Evolutionary conservation across 2,329 filamentous ascomycete species (phyloP).

Genomic region (Beauveria caledonica): DNA sequence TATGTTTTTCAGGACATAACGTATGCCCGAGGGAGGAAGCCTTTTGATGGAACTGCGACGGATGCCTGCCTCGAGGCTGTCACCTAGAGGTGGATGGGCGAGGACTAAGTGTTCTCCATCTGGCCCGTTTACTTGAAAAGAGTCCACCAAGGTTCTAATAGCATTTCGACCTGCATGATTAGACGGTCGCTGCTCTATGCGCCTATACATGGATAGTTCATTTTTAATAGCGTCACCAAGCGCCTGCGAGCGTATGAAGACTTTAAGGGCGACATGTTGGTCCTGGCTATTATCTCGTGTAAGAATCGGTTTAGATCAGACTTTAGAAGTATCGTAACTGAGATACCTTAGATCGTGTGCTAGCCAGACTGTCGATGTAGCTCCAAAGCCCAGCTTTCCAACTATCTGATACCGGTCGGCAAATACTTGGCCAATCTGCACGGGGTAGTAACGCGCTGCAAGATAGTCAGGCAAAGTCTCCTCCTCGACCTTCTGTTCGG

Average conservation of each 20-base stretch:
- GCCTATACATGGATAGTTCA: not conserved
- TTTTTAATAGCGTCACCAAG: not conserved
- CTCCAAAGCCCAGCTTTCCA: constrained; percentile 18
- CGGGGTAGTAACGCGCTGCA: constrained; percentile 17
- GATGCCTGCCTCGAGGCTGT: not conserved
- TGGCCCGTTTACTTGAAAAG: not conserved
- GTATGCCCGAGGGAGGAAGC: not conserved
- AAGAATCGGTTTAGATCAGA: not conserved
- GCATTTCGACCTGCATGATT: not conserved
- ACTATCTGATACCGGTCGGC: constrained; percentile 17
- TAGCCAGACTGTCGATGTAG: constrained; percentile 12
- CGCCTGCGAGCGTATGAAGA: not conserved
- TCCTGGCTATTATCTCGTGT: not conserved
- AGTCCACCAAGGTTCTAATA: not conserved
- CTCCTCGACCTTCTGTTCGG: constrained; percentile 15
- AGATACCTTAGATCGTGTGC: constrained; percentile 1
- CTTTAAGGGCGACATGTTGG: constrained; percentile 1
- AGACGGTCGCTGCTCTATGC: not conserved
- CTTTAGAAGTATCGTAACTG: not conserved
- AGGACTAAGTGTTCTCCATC: not conserved
- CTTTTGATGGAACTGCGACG: not conserved
- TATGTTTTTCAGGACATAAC: constrained; percentile 19
- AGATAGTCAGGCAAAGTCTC: constrained; percentile 18
- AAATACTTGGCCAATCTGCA: constrained; percentile 17
- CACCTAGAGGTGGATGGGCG: not conserved